These are phyloP conservation scores for Coprinopsis sp. DNA, from an alignment of 768 basidiomycete species.

Conservation along the genomic window DNA sequence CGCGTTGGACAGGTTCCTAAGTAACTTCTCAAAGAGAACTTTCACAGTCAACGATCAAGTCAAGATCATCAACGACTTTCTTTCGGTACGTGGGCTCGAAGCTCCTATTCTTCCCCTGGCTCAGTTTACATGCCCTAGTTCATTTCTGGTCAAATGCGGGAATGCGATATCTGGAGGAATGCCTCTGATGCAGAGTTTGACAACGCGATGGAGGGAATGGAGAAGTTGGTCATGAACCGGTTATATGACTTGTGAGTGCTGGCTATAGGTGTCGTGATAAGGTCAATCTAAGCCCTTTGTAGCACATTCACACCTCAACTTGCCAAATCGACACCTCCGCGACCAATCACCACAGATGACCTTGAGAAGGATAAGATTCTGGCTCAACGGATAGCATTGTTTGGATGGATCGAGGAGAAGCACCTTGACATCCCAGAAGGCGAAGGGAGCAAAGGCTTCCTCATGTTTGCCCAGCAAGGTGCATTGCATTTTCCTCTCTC, in stretches of 20 bases:
- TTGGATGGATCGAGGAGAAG: constrained; percentile 83
- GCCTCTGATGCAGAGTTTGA: constrained; percentile 84
- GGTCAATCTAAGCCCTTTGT: constrained; percentile 10
- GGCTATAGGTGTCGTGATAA: constrained; percentile 3
- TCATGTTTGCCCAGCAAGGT: constrained; percentile 87
- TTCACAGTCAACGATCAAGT: constrained; percentile 93
- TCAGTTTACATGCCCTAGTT: constrained; percentile 50
- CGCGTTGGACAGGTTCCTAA: constrained; percentile 63
- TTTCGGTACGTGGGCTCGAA: constrained; percentile 46
- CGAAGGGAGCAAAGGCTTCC: constrained; percentile 72
- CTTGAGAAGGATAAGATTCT: constrained; percentile 93
- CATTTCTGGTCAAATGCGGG: constrained; percentile 83
- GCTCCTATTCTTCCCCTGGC: constrained; percentile 8
- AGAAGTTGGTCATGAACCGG: constrained; percentile 98
- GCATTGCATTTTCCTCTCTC: neutral
- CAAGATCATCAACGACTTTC: constrained; percentile 92
- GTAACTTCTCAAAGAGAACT: constrained; percentile 87
- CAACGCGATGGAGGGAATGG: constrained; percentile 97
- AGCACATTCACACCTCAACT: constrained; percentile 94
- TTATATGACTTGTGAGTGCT: constrained; percentile 85
- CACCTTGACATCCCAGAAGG: constrained; percentile 88
- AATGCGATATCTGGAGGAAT: constrained; percentile 77
- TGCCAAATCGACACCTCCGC: constrained; percentile 55
- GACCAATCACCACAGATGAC: constrained; percentile 87
- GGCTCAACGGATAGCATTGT: constrained; percentile 83